Evolutionary conservation across 2,329 filamentous ascomycete species (phyloP), one percentile per base, ranked within the genome.

Genomic region (Cephalotrichum gorgonifer): DNA sequence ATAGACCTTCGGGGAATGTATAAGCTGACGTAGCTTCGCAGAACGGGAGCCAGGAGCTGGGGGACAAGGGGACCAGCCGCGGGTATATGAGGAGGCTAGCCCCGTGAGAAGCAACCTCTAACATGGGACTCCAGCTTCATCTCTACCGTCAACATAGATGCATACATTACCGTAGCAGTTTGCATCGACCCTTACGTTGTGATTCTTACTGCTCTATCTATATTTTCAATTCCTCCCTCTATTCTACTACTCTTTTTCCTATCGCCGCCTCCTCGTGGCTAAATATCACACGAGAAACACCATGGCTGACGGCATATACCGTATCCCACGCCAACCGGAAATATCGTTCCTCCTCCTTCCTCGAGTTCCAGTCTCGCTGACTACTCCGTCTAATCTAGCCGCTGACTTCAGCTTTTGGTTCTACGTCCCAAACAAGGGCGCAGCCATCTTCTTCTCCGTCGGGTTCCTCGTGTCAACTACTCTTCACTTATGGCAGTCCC

Each of bases 341-440:
- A 7, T 8, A 31, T 31, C 7, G 8, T 31, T 14, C 28, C 14
- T 8, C 14, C 28, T 14, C 28, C 8, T 14, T 31, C 7, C 8
- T 7, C 7, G 28, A 8, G 28, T 31, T 31, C 28, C 14, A 14
- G 28, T n/a, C 15, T 42, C 2, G 15, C 41, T 25, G 15, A 26
- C 14, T 2, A 15, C 41, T 9, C 14, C 12, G 4, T 38, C 23
- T 43, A 26, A 25, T 49, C 4, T 67, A 71, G 28, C 55, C 63
- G 1, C 64, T 62, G 1, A 39, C n/a, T 39, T 39, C 17, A 75
- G 68, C 51, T 62, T 67, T 30, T 75, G 64, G 62, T 67, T 72
- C 55, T 73, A 70, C 51, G 67, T 65, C 8, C 69, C 72, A 0
- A 73, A 72, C 50, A 70, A 71, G 54, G 69, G 65, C 1, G 73